phyloP scores from a whole-genome alignment of 1,139 yeast genomes.

The Suhomyces wounanorum region DNA sequence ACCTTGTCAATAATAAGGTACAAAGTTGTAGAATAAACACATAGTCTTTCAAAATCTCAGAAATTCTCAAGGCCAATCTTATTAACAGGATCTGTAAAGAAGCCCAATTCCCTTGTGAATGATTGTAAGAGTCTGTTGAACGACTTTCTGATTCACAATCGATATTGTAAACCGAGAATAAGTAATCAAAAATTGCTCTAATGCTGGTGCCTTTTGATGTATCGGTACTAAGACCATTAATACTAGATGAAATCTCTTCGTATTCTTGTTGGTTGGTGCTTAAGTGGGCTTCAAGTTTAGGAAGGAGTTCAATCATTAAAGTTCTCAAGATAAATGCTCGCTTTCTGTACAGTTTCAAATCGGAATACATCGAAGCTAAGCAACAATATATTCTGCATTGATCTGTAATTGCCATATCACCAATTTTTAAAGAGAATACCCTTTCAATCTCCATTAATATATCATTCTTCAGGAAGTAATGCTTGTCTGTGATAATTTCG shows the following conservation, averaged over 20 bases:
- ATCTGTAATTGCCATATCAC: slow-evolving; percentile 49
- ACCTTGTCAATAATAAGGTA: slow-evolving; percentile 55
- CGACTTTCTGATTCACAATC: slow-evolving; percentile 30
- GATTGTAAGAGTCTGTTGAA: slow-evolving; percentile 24
- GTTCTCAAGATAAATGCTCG: slow-evolving; percentile 69
- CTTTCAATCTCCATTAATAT: slow-evolving; percentile 55
- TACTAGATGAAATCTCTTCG: slow-evolving; percentile 7
- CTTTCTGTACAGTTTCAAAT: slow-evolving; percentile 65
- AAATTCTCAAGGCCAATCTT: slow-evolving; percentile 54
- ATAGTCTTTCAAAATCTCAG: slow-evolving; percentile 53
- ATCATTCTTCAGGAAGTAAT: slow-evolving; percentile 33
- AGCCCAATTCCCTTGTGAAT: slow-evolving; percentile 48
- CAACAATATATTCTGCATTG: slow-evolving; percentile 66
- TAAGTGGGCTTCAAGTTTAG: slow-evolving; percentile 32
- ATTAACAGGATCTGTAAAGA: slow-evolving; percentile 59
- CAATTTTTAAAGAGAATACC: slow-evolving; percentile 40
- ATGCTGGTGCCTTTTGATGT: slow-evolving; percentile 16
- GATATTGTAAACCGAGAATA: slow-evolving; percentile 48
- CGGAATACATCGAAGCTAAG: slow-evolving; percentile 64
- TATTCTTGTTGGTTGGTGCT: slow-evolving; percentile 1
- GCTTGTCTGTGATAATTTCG: slow-evolving; percentile 28
- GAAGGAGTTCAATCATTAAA: slow-evolving; percentile 53
- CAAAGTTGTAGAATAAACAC: slow-evolving; percentile 50
- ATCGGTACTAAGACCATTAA: slow-evolving; percentile 2
- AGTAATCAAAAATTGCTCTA: slow-evolving; percentile 37